A percentile compares a stretch with the other conserved stretches of the same genome.
phyloP scores from a whole-genome alignment of 2,329 filamentous ascomycete species.

The Colletotrichum musae region DNA sequence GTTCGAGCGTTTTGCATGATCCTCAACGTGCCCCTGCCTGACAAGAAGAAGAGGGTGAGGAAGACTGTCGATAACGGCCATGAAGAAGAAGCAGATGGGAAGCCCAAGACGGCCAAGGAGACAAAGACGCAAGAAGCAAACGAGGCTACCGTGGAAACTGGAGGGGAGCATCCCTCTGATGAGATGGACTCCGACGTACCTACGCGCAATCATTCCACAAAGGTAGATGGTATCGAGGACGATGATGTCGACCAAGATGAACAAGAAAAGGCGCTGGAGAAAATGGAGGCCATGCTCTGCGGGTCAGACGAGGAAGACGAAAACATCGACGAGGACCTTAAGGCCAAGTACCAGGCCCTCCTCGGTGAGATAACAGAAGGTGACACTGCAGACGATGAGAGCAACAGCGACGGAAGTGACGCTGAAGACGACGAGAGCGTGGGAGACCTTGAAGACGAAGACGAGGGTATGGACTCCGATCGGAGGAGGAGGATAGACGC shows the following conservation, averaged over 20 bases:
- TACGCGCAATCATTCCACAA: not conserved
- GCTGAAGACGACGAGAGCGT: slow-evolving; percentile 45
- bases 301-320: slow-evolving; percentile 60
- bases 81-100: slow-evolving; percentile 49
- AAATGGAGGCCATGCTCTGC: slow-evolving; percentile 63
- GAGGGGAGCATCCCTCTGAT: slow-evolving; percentile 46
- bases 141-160: slow-evolving; percentile 44
- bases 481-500: slow-evolving; percentile 45
- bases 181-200: slow-evolving; percentile 43
- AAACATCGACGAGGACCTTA: slow-evolving; percentile 52
- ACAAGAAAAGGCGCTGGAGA: slow-evolving; percentile 58
- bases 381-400: slow-evolving; percentile 51
- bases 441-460: slow-evolving; percentile 53
- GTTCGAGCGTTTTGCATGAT: slow-evolving; percentile 63
- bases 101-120: slow-evolving; percentile 49
- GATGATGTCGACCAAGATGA: slow-evolving; percentile 47
- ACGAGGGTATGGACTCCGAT: slow-evolving; percentile 43
- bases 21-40: slow-evolving; percentile 64
- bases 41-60: slow-evolving; percentile 55
- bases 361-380: slow-evolving; percentile 61
- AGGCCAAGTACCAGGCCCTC: slow-evolving; percentile 62
- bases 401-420: slow-evolving; percentile 48
- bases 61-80: slow-evolving; percentile 49
- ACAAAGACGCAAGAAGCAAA: slow-evolving; percentile 44
- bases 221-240: slow-evolving; percentile 40